These are phyloP conservation scores for Aspergillus bertholletiae DNA, from an alignment of 495 filamentous ascomycete genomes.

Conservation along the genomic window DNA sequence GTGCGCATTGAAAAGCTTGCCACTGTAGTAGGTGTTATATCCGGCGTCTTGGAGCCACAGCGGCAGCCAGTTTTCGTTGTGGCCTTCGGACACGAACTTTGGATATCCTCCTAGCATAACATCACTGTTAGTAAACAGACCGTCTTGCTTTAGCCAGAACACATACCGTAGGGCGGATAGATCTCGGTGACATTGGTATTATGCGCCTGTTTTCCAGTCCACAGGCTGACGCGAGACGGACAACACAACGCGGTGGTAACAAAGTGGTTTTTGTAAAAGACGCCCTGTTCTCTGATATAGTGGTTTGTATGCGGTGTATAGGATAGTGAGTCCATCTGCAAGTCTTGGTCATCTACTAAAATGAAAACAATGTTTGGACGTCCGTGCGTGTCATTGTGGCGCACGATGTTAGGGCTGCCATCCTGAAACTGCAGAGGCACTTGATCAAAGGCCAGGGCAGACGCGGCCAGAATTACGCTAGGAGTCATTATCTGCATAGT, in stretches of 20 bases:
- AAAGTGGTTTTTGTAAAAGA: slow-evolving; percentile 46
- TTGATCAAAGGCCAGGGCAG: not conserved
- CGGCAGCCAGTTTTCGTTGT: slow-evolving; percentile 57
- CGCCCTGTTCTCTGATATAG: slow-evolving; percentile 44
- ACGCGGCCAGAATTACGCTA: not conserved
- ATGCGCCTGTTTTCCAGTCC: slow-evolving; percentile 58
- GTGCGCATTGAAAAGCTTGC: slow-evolving; percentile 61
- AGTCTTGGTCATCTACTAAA: slow-evolving; percentile 56
- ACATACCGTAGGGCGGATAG: slow-evolving; percentile 48
- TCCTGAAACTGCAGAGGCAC: not conserved
- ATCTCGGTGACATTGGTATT: slow-evolving; percentile 67
- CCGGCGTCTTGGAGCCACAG: slow-evolving; percentile 58
- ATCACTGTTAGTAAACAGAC: not conserved
- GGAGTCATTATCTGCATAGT: too few species aligned
- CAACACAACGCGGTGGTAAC: slow-evolving; percentile 55
- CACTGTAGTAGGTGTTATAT: slow-evolving; percentile 62
- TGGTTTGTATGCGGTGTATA: slow-evolving; percentile 48
- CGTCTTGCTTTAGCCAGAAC: not conserved
- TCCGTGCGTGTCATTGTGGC: not conserved
- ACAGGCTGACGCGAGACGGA: slow-evolving; percentile 50
- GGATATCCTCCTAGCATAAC: slow-evolving; percentile 56
- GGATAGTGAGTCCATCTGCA: slow-evolving; percentile 49
- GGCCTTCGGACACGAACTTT: slow-evolving; percentile 54
- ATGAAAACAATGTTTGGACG: slow-evolving; percentile 53
- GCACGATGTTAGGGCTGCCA: not conserved